Conservation (phyloP, 73 alveolate species). For the Paramecium sexaurelia region DNA sequence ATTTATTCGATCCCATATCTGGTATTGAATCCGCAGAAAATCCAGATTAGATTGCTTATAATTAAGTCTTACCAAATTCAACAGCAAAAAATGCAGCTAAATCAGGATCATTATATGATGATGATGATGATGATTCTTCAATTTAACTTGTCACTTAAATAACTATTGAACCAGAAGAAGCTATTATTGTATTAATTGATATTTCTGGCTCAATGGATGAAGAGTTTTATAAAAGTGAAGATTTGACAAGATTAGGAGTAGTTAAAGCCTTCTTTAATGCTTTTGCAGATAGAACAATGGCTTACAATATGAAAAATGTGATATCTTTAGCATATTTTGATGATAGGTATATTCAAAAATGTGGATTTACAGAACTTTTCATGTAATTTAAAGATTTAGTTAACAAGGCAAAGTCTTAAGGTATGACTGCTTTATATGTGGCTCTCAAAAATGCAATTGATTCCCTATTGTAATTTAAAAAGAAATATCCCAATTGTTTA, state of each 20-base stretch:
- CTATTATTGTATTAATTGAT: conserved; percentile 72
- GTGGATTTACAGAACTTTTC: conserved; percentile 68
- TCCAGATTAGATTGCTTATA: conserved; percentile 36
- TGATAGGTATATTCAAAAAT: conserved; percentile 39
- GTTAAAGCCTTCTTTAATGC: conserved; percentile 71
- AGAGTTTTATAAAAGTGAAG: conserved; percentile 47
- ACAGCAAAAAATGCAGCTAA: background rate
- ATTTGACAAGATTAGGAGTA: conserved; percentile 67
- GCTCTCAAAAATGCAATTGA: conserved; percentile 65
- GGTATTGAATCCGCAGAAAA: conserved; percentile 15
- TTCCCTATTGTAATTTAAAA: conserved; percentile 28
- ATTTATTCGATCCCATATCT: background rate
- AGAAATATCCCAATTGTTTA: conserved; percentile 67
- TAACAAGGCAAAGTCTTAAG: conserved; percentile 61
- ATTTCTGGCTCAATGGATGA: conserved; percentile 73
- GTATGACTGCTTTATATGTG: conserved; percentile 63
- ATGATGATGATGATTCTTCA: conserved; percentile 11
- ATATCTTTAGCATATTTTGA: conserved; percentile 57
- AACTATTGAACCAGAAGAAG: conserved; percentile 68
- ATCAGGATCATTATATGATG: background rate
- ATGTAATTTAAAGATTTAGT: conserved; percentile 57
- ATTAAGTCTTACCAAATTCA: background rate
- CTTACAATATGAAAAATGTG: conserved; percentile 61
- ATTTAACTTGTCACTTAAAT: background rate
- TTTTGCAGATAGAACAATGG: conserved; percentile 73